phyloP scores from a whole-genome alignment of 768 basidiomycete genomes.

The Strobilomyces echinocephalus region DNA sequence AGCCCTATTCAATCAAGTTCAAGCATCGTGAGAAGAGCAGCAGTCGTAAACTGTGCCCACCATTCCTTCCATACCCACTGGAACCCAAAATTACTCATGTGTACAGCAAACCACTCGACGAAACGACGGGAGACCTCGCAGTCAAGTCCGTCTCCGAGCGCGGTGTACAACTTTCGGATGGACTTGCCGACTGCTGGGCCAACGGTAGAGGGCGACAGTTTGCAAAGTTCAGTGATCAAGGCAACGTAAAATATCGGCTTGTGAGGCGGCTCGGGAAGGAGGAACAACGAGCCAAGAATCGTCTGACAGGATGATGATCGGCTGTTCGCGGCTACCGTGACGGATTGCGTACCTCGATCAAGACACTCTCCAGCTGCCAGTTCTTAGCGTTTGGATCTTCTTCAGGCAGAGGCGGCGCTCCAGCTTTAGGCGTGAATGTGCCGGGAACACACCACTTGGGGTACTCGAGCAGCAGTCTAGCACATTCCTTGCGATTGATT shows the following conservation, averaged over 20 bases:
- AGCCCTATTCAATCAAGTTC: conserved; percentile 52
- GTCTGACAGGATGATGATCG: conserved; percentile 39
- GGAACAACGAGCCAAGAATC: conserved; percentile 66
- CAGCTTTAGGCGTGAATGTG: conserved; percentile 79
- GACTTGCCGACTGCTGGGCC: conserved; percentile 97
- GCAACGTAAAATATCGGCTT: conserved; percentile 83
- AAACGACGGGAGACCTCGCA: conserved; percentile 77
- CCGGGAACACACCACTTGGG: conserved; percentile 79
- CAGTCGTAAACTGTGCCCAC: conserved; percentile 38
- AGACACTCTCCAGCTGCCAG: conserved; percentile 84
- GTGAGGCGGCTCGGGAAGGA: conserved; percentile 72
- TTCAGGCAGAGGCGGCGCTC: conserved; percentile 45
- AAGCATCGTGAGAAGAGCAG: not conserved
- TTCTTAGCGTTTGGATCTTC: conserved; percentile 56
- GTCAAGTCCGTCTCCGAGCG: conserved; percentile 82
- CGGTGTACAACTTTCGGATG: conserved; percentile 77
- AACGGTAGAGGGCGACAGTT: conserved; percentile 85
- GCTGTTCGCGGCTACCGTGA: not conserved
- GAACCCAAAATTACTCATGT: conserved; percentile 97
- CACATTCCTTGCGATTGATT: conserved; percentile 93
- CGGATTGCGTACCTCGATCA: conserved; percentile 64
- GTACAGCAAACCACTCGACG: conserved; percentile 92
- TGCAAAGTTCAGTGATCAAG: conserved; percentile 90
- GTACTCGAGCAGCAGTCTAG: conserved; percentile 78
- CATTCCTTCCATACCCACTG: conserved; percentile 99